Base-by-base conservation (phyloP, 495 filamentous ascomycete genomes). In the Cladorrhinum samala region DNA sequence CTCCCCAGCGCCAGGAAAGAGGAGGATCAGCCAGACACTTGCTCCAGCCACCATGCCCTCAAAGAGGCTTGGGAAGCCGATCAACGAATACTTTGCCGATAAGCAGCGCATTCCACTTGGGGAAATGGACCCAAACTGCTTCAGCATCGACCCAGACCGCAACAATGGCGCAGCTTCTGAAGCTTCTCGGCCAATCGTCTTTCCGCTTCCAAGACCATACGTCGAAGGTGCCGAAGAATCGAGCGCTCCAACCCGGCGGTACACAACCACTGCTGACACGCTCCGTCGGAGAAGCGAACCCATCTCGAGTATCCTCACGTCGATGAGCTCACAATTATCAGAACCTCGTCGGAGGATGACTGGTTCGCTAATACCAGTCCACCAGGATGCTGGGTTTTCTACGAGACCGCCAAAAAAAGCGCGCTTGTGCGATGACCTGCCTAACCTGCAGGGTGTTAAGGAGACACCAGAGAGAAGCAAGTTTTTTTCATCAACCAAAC, bases 91-190 rank as follows among this genome's bases (percentile, higher is more conserved):
- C 67, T 93, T 95, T 68, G 87, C 83, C 55, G 62, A 61, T 38
- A 76, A 83, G 18, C 81, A 79, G 51, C 83, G 91, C 2, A 83
- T 80, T 24, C 89, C 91, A 8, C 77, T 96, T 42, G 88, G 83
- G 9, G 90, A 94, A 71, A 79, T 96, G 65, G 88, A 95, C 58
- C 83, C 85, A 9, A 96, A 96, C 65, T 85, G 78, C 54, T 88
- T 96, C 62, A 50, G 52, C 6, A 61, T 73, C 14, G 63, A 74
- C 23, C 64, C 68, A 18, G 37, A 57, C 4, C 60, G 61, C 27
- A 44, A 47, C 42, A 40, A 43, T 19, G 46, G 23, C 27, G 40
- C 33, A n/a, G 30, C 63, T 9, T 64, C 66, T 1, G 39, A 57
- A 6, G 68, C 61, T 3, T 60, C 66, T 23, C 68, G 60, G 19